Evolutionary conservation across 228 moss, liverwort and hornwort genomes (phyloP).

Genomic region (Sphagnum fallax): DNA sequence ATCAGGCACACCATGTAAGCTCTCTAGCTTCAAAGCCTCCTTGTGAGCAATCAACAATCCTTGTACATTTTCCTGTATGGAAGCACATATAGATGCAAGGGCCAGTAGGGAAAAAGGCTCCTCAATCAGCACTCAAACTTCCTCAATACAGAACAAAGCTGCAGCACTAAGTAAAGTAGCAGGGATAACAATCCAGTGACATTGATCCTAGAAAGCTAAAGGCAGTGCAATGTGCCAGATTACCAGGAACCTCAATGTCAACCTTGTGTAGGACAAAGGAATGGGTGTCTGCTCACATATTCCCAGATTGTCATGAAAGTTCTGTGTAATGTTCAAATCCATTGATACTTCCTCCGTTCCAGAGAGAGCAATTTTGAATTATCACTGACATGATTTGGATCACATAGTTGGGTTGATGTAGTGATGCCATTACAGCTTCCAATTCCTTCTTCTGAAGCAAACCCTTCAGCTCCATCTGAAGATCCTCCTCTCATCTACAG

Average conservation of each 20-base stretch:
- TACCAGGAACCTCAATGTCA: conserved; percentile 68
- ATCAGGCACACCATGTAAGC: background rate
- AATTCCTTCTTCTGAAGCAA: conserved; percentile 41
- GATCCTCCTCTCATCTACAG: conserved; percentile 30
- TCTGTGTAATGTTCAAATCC: conserved; percentile 61
- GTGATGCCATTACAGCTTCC: conserved; percentile 23
- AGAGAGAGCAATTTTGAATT: conserved; percentile 38
- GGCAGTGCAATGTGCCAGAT: conserved; percentile 70
- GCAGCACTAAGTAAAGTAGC: conserved; percentile 66
- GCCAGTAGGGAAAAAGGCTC: conserved; percentile 70
- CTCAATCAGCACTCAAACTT: conserved; percentile 76
- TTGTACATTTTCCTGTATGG: conserved; percentile 32
- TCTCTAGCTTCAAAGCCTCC: background rate
- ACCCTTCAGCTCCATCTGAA: conserved; percentile 21
- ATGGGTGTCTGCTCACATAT: conserved; percentile 76
- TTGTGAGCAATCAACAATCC: conserved; percentile 45
- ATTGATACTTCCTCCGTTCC: conserved; percentile 56
- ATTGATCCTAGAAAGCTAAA: conserved; percentile 69
- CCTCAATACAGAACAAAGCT: conserved; percentile 66
- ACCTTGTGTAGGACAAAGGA: conserved; percentile 61
- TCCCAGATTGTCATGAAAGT: conserved; percentile 64
- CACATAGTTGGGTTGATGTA: conserved; percentile 56
- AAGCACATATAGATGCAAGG: conserved; percentile 37
- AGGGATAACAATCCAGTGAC: conserved; percentile 62
- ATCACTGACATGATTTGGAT: conserved; percentile 73